A percentile compares a stretch with the other conserved stretches of the same genome.
These are phyloP conservation scores for Ceratobasidium theobromae DNA, from an alignment of 1,284 basidiomycete genomes.

Conservation along the genomic window DNA sequence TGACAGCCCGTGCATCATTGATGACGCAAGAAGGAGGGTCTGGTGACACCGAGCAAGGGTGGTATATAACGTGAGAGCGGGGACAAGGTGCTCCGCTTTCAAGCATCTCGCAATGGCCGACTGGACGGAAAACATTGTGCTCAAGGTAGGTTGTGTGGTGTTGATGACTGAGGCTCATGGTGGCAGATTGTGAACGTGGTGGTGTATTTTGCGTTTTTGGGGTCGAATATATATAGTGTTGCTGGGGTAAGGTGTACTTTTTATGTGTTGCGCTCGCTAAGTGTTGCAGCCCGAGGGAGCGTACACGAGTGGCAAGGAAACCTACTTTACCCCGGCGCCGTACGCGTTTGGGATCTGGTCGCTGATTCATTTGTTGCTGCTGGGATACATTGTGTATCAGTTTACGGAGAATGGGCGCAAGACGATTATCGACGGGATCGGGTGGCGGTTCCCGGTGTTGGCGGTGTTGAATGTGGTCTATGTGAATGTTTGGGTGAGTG, in stretches of 20 bases:
- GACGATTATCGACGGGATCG: conserved; percentile 80
- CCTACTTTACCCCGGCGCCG: conserved; percentile 86
- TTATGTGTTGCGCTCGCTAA: conserved; percentile 40
- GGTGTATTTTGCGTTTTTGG: conserved; percentile 37
- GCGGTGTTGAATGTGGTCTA: conserved; percentile 83
- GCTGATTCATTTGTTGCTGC: conserved; percentile 80
- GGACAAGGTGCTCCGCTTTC: not conserved
- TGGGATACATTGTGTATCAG: conserved; percentile 88
- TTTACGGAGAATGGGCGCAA: conserved; percentile 80
- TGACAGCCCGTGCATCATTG: conserved; percentile 1
- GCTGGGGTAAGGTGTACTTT: conserved; percentile 52
- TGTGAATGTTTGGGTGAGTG: conserved; percentile 71
- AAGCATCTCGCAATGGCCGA: conserved; percentile 33
- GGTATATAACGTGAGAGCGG: conserved; percentile 7
- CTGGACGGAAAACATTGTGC: conserved; percentile 34
- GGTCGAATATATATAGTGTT: conserved; percentile 81
- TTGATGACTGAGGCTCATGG: not conserved
- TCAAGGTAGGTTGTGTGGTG: conserved; percentile 4
- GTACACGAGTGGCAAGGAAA: conserved; percentile 72
- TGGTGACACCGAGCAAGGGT: conserved; percentile 11
- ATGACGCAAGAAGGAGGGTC: conserved; percentile 15
- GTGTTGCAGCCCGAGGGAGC: not conserved
- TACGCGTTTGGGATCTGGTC: conserved; percentile 88
- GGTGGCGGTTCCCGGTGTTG: conserved; percentile 87
- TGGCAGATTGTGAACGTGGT: conserved; percentile 21